phyloP scores from a whole-genome alignment of 768 basidiomycete genomes.

The Rickenella mellea region DNA sequence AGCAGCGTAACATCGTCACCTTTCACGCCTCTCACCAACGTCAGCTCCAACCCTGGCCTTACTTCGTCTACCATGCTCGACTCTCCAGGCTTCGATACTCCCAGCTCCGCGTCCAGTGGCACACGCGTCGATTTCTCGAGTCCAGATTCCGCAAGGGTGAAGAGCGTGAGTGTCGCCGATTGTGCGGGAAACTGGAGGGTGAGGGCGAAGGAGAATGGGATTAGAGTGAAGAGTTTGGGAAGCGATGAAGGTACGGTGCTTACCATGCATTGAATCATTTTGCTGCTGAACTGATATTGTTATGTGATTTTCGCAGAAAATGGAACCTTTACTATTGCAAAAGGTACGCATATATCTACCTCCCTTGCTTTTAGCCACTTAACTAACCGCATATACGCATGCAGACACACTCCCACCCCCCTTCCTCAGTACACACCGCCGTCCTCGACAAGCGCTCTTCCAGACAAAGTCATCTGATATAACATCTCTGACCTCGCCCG shows the following conservation, averaged over 20 bases:
- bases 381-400: constrained; percentile 12
- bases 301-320: too few relatives aligned
- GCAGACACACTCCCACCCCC: constrained; percentile 50
- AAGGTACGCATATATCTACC: too few relatives aligned
- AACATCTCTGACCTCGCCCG: neutral
- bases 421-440: constrained; percentile 41
- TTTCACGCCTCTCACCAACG: neutral
- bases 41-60: too few relatives aligned
- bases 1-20: neutral
- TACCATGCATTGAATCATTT: constrained; percentile 7
- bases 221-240: constrained; percentile 38
- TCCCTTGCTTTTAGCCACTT: too few relatives aligned
- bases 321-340: too few relatives aligned
- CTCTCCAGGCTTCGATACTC: neutral
- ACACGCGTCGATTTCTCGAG: neutral
- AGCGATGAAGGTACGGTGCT: constrained; percentile 6
- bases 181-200: constrained; percentile 65
- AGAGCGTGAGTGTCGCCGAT: constrained; percentile 44
- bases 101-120: neutral
- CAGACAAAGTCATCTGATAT: constrained; percentile 36
- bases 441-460: constrained; percentile 39
- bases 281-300: too few relatives aligned
- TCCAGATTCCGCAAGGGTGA: constrained; percentile 13
- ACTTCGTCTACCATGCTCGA: neutral
- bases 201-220: constrained; percentile 61